Base-by-base conservation (phyloP, 2,329 filamentous ascomycete species). In the Allantophomopsis cytisporea region DNA sequence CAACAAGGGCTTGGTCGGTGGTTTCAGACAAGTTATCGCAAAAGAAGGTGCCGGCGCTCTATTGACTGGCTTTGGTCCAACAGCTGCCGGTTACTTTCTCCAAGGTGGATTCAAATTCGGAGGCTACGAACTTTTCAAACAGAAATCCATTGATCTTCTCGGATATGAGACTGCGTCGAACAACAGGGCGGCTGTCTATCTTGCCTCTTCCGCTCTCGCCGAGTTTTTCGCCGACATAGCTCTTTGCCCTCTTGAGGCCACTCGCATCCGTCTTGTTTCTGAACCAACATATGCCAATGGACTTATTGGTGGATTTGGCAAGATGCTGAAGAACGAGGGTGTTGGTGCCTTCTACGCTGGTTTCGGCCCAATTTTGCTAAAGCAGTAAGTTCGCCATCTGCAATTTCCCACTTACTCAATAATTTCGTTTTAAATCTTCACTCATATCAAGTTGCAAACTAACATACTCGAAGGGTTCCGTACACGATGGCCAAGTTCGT, bases 401-500 rank as follows among this genome's bases (percentile, higher is more conserved):
- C n/a, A n/a, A n/a, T n/a, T n/a, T n/a, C n/a, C n/a, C n/a, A n/a
- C n/a, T n/a, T n/a, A n/a, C n/a, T n/a, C n/a, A n/a, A n/a, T n/a
- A n/a, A n/a, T n/a, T n/a, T n/a, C n/a, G n/a, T n/a, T 21, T 7
- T 13, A 13, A 2, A 37, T 28, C 50, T 56, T 35, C 30, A 32
- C 39, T 8, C 28, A 36, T 17, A n/a, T n/a, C 11, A 7, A 12
- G 6, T 5, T 39, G 32, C 20, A 20, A 16, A 31, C 28, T 36
- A 41, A 41, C 36, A 44, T 49, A 42, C 30, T 7, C 36, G 5
- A 48, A 85, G 81, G 73, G 79, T 93, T 54, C 85, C 85, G 49
- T 93, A 93, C 72, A 93, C 85, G 63, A 88, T 91, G 81, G 72
- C 85, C 74, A 93, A 93, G 72, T 93, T 93, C 69, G 85, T 89